Evolutionary conservation across 2,329 filamentous ascomycete species (phyloP), one percentile per base, ranked within the genome.

Genomic region (Neofusicoccum cordaticola): DNA sequence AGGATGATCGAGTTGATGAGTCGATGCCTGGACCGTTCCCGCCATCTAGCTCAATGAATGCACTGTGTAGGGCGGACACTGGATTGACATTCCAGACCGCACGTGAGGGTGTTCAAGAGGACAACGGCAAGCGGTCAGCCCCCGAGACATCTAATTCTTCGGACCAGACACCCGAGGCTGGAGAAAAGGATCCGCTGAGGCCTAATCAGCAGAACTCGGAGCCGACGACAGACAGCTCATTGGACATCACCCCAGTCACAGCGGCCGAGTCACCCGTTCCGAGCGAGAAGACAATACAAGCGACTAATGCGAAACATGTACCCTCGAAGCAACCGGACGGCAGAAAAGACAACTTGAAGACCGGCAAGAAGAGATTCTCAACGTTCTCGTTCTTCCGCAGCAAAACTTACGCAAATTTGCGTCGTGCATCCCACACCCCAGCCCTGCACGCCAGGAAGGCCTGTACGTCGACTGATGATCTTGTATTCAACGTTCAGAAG

Each of bases 371-470:
- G 31, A 45, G 56, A 15, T 60, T 60, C n/a, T 60, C 56, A n/a
- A 60, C 56, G 5, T 60, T 60, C 42, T 60, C 56, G n/a, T 60
- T 69, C 27, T 44, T 72, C 39, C 70, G 73, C 22, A 78, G 74
- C 34, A 70, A 73, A 53, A 78, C 74, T 53, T 73, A 75, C 41
- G 67, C 69, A 1, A 72, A 70, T 27, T 62, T 77, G 0, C 61
- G 61, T 15, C 61, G 61, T n/a, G 61, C 61, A 22, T 56, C 61
- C 19, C 60, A 52, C 8, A 52, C 9, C 8, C 45, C 45, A 31
- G 35, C 60, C 6, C 22, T 62, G 11, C 60, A 52, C 22, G n/a
- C 27, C 45, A 17, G 47, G n/a, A 62, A 45, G 12, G 35, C 4
- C 7, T 47, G 45, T 5, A 45, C 41, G 27, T 53, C 45, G 15